phyloP scores from a whole-genome alignment of 352 stramenopile genomes.

The Phytophthora fragariaefolia region DNA sequence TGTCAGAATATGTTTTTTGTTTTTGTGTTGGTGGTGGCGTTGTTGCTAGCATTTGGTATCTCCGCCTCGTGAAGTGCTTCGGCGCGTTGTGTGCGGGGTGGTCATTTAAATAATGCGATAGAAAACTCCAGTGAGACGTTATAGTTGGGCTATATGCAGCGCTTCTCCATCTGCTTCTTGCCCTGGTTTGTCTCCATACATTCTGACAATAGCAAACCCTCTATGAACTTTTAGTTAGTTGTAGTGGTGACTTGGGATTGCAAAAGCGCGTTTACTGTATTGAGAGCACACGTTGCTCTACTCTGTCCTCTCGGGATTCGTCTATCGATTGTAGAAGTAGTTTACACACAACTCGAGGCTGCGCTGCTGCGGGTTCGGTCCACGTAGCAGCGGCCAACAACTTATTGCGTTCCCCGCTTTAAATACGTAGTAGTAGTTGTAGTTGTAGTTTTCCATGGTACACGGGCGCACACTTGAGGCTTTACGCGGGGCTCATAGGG shows the following conservation, averaged over 20 bases:
- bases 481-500: conserved; percentile 31
- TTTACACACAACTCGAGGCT: conserved; percentile 22
- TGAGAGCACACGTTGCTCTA: conserved; percentile 13
- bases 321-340: conserved; percentile 8
- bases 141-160: conserved; percentile 84
- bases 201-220: conserved; percentile 26
- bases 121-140: conserved; percentile 48
- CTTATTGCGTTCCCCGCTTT: conserved; percentile 19
- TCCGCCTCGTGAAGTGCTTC: conserved; percentile 72
- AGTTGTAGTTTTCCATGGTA: conserved; percentile 31
- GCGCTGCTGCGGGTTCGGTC: conserved; percentile 12
- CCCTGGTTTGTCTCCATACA: conserved; percentile 80
- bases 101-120: conserved; percentile 90
- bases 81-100: conserved; percentile 65
- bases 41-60: conserved; percentile 84
- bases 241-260: no score
- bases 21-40: neutral
- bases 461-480: neutral
- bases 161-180: conserved; percentile 72
- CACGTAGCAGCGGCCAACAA: neutral
- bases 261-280: conserved; percentile 15
- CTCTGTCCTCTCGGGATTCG: neutral
- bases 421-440: conserved; percentile 37
- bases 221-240: no score
- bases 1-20: no score